A percentile compares a stretch with the other conserved stretches of the same genome.
Evolutionary conservation across 139 green algal genomes (phyloP).

Genomic region (Trebouxia sp.): DNA sequence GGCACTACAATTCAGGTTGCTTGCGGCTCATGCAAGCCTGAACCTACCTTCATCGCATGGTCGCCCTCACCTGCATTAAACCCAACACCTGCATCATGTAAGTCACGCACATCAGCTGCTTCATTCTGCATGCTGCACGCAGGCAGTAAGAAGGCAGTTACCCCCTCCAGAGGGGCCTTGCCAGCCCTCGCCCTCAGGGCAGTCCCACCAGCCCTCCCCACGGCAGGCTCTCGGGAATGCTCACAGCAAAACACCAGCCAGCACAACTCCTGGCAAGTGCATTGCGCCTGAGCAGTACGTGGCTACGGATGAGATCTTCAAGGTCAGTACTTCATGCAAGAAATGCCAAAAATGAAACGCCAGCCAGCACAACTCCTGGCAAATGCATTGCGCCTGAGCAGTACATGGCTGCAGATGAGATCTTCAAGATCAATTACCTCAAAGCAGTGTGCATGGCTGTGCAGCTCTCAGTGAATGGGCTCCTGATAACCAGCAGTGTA

Average conservation of each 20-base stretch:
- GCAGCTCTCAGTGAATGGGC: too few relatives aligned
- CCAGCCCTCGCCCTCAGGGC: neutral
- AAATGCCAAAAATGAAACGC: conserved; percentile 27
- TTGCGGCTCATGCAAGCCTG: too few relatives aligned
- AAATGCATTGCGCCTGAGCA: conserved; percentile 44
- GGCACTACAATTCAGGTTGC: too few relatives aligned
- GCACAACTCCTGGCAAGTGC: conserved; percentile 36
- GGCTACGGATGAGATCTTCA: conserved; percentile 78
- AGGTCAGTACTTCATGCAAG: conserved; percentile 42
- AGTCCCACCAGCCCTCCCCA: neutral
- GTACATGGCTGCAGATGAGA: conserved; percentile 75
- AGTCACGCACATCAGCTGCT: too few relatives aligned
- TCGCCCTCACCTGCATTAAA: neutral
- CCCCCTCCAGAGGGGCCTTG: conserved; percentile 50
- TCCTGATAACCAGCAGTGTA: too few relatives aligned
- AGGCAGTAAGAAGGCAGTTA: conserved; percentile 56
- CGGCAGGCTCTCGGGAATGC: neutral
- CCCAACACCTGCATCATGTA: too few relatives aligned
- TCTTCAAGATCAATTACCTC: conserved; percentile 77
- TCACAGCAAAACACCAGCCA: conserved; percentile 39
- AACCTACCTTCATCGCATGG: neutral
- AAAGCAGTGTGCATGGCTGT: too few relatives aligned
- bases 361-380: conserved; percentile 33
- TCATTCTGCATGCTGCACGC: neutral
- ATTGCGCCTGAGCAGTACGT: conserved; percentile 60